These are phyloP conservation scores for Penicillium argentinense DNA, from an alignment of 495 filamentous ascomycete genomes.

Conservation along the genomic window DNA sequence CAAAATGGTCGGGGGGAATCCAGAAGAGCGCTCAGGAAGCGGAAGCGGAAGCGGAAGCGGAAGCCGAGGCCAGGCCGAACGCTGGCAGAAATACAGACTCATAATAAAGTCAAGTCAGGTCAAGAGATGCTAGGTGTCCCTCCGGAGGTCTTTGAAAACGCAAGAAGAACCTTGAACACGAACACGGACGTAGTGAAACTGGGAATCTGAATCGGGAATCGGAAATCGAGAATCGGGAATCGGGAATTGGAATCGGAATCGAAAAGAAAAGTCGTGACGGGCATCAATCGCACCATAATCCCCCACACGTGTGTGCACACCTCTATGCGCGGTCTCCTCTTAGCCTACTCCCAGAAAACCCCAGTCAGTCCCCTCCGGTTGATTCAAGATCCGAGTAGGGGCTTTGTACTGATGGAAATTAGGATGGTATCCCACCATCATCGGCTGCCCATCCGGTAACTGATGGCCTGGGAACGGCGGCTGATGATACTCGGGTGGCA, in stretches of 20 bases:
- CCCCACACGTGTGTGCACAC: slow-evolving; percentile 4
- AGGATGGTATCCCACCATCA: slow-evolving; percentile 41
- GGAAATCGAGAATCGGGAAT: slow-evolving; percentile 13
- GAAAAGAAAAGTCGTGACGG: slow-evolving; percentile 28
- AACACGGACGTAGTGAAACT: too few relatives aligned
- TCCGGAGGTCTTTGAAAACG: too few relatives aligned
- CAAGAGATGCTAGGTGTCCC: too few relatives aligned
- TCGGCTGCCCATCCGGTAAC: slow-evolving; percentile 32
- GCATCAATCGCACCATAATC: slow-evolving; percentile 24
- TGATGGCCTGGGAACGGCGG: slow-evolving; percentile 30
- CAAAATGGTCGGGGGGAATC: slow-evolving; percentile 8
- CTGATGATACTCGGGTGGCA: slow-evolving; percentile 39
- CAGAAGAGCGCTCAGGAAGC: slow-evolving; percentile 4
- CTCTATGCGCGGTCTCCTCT: slow-evolving; percentile 23
- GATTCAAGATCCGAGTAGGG: slow-evolving; percentile 39
- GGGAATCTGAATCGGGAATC: too few relatives aligned
- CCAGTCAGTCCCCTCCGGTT: slow-evolving; percentile 49
- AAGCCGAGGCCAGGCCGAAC: slow-evolving; percentile 3
- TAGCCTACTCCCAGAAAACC: slow-evolving; percentile 48
- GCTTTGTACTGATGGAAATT: slow-evolving; percentile 39
- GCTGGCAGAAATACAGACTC: slow-evolving; percentile 2
- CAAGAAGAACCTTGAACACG: too few relatives aligned
- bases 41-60: slow-evolving; percentile 1
- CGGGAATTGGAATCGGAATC: slow-evolving; percentile 7
- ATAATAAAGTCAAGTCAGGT: too few relatives aligned